Base-by-base conservation (phyloP, 2,329 filamentous ascomycete genomes). In the Penicillium thymicola region DNA sequence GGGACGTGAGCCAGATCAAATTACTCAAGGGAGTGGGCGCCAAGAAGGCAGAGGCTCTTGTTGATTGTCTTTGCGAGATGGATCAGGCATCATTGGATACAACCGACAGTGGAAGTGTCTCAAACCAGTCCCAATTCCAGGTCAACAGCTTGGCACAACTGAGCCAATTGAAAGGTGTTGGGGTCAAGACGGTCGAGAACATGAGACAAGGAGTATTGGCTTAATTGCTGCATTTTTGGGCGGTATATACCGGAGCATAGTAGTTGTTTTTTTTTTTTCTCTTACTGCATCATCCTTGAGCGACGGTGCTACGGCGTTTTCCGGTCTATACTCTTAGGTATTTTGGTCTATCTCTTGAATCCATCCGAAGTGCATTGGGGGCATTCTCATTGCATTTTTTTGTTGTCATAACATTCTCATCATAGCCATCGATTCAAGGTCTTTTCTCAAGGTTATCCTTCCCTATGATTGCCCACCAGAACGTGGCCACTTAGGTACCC, bases 1-100 rank as follows among this genome's bases (percentile, higher is more conserved):
- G 77, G 8, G 75, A 79, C 48, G 64, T 79, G 16, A 70, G 66
- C 48, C 74, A 76, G 61, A 80, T 80, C 59, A 78, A 76, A 62
- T 60, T 76, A 10, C 68, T 80, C 8, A 78, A 76, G 51, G 78
- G 78, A 13, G 73, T 81, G 7, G 78, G 78, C 2, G 70, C 69
- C 9, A 80, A 79, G 57, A 79, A 77, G 59, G 78, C 78, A 4
- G 77, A 79, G 58, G 73, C 75, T 1, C 79, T 80, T 51, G 75
- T 79, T 23, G 74, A 79, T 58, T 78, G 75, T 50, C 70, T 80
- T 11, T 75, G 74, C 45, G 74, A 77, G 57, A 74, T 75, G 70
- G 75, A 75, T 43, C 67, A 72, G 30, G 51, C 66, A 16, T 58
- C 61, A 14, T 57, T 58, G 27, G 57, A 54, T 34, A 59, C 54